Evolutionary conservation across 768 basidiomycete species (phyloP).

Genomic region (Lentinus tigrinus): DNA sequence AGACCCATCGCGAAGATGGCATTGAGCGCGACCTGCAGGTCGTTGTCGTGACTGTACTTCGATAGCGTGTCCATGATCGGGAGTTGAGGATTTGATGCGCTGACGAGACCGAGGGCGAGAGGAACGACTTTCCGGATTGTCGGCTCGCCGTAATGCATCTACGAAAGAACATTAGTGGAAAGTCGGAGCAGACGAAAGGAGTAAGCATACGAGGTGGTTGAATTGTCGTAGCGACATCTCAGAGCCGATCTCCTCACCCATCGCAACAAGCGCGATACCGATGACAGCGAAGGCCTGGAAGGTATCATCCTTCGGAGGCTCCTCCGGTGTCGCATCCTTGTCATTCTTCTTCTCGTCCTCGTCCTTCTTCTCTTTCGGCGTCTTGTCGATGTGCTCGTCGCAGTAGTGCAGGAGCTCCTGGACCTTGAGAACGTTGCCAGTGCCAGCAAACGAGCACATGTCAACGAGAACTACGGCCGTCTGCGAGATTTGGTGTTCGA

Average conservation of each 20-base stretch:
- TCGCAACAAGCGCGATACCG: conserved; percentile 90
- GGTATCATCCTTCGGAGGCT: conserved; percentile 61
- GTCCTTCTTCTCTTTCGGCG: conserved; percentile 36
- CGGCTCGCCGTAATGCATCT: conserved; percentile 99
- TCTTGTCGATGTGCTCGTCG: conserved; percentile 78
- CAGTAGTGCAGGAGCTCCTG: conserved; percentile 92
- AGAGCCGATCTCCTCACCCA: conserved; percentile 97
- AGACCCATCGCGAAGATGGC: conserved; percentile 99
- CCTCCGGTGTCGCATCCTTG: conserved; percentile 44
- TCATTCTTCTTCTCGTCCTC: conserved; percentile 33
- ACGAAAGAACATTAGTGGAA: background rate
- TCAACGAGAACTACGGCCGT: conserved; percentile 91
- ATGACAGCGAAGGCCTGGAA: conserved; percentile 93
- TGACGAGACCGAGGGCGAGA: conserved; percentile 91
- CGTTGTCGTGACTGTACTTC: conserved; percentile 98
- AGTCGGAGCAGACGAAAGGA: conserved; percentile 13
- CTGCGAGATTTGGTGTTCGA: conserved; percentile 88
- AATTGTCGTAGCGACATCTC: conserved; percentile 98
- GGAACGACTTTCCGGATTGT: conserved; percentile 90
- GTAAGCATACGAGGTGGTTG: conserved; percentile 81
- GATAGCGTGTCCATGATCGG: conserved; percentile 95
- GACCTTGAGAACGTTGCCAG: conserved; percentile 91
- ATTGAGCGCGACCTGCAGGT: conserved; percentile 93
- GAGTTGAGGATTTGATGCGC: conserved; percentile 93
- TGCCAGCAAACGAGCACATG: conserved; percentile 92